Evolutionary conservation across 495 filamentous ascomycete species (phyloP), one percentile per base, ranked within the genome.

Genomic region (Aspergillus heteromorphus): DNA sequence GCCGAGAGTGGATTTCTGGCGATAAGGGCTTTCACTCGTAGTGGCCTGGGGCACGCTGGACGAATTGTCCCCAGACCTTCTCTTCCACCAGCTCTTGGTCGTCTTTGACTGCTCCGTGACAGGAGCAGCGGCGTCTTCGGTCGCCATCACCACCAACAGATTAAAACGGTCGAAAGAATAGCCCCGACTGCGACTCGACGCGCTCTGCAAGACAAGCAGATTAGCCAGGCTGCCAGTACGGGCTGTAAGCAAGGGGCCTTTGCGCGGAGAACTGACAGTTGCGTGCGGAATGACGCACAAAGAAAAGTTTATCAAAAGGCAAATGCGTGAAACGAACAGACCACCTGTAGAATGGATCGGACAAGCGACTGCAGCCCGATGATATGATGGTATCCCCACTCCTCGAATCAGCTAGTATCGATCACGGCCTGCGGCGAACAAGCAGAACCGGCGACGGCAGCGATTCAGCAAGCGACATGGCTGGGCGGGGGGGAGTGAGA

Each of bases 1-100:
- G 34, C 92, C 92, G 72, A 97, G 75, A 7, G 79, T 89, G 79
- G 87, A 90, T 72, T 76, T 83, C 11, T 71, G 43, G n/a, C 74
- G 70, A 58, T 77, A 75, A 9, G 49, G 56, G 27, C 38, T 19
- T 10, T 59, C 34, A 14, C 60, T 51, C 14, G 54, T 48, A 9
- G 40, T 45, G 2, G 25, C 27, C 0, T 56, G 52, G 0, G 49
- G 8, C 13, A 51, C 49, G 49, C 36, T 10, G 7, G 27, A 40
- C 2, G 49, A 41, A 5, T 45, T 20, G 4, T 40, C n/a, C 19
- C 45, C 17, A 34, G 56, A 49, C 18, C 45, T 13, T 41, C 40
- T 36, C 3, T 30, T 50, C 48, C 51, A 57, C 54, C 54, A 57
- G 1, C 29, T 17, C 40, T 20, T 51, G 18, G 36, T 45, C 27